phyloP scores from a whole-genome alignment of 257 asterid species.

The Lavandula angustifolia region DNA sequence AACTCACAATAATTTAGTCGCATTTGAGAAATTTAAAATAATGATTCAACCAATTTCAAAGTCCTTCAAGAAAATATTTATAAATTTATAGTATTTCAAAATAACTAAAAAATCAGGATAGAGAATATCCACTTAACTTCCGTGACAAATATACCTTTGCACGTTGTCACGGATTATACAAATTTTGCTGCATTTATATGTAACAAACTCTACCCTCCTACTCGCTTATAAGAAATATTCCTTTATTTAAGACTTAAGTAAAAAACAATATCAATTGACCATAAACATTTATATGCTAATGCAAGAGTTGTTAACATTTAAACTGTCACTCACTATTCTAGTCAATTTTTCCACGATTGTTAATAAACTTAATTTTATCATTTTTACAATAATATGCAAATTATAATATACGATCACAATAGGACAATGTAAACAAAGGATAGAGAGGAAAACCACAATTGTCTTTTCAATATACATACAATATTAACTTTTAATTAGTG shows the following conservation, averaged over 20 bases:
- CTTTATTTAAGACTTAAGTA: neutral
- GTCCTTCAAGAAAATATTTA: neutral
- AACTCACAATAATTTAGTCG: too few species aligned
- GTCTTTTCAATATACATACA: conserved; percentile 21
- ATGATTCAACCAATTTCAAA: too few species aligned
- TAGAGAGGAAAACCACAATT: conserved; percentile 16
- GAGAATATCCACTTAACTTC: conserved; percentile 18
- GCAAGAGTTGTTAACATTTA: too few species aligned
- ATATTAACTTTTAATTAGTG: conserved; percentile 21
- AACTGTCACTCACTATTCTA: neutral
- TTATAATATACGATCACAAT: neutral
- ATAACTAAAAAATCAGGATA: conserved; percentile 10
- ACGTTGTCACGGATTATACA: conserved; percentile 32
- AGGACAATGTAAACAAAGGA: neutral
- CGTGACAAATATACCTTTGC: conserved; percentile 28
- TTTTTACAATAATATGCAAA: neutral
- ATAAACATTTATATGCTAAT: neutral
- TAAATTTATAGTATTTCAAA: conserved; percentile 2
- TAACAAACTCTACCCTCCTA: neutral
- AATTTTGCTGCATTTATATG: neutral
- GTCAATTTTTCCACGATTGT: neutral
- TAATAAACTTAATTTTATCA: too few species aligned
- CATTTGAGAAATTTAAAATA: too few species aligned
- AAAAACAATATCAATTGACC: neutral
- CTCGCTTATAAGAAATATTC: neutral